Evolutionary conservation across 768 basidiomycete species (phyloP).

Genomic region (Asterophora lycoperdoides): DNA sequence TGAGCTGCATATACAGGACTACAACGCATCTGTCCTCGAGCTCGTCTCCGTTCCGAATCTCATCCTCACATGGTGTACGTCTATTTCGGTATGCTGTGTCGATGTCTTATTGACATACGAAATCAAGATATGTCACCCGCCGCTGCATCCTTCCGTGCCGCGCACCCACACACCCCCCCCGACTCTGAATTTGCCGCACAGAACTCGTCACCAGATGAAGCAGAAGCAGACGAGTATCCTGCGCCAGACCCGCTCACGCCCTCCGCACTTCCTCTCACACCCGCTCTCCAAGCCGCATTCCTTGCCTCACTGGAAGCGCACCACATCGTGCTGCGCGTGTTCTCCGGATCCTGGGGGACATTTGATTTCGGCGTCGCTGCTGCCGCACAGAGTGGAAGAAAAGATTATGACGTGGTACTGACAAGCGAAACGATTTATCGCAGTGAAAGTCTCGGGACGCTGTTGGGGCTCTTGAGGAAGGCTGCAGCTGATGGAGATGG

Average conservation of each 20-base stretch:
- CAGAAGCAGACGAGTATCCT: too few relatives aligned
- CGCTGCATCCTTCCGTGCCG: conserved; percentile 41
- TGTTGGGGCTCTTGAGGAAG: conserved; percentile 49
- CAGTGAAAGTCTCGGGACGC: conserved; percentile 52
- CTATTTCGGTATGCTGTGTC: not conserved
- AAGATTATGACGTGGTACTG: conserved; percentile 64
- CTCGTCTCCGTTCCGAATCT: conserved; percentile 79
- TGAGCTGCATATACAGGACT: conserved; percentile 83
- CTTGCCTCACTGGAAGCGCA: conserved; percentile 47
- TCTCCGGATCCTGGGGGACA: conserved; percentile 75
- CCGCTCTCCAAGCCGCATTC: conserved; percentile 62
- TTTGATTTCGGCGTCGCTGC: conserved; percentile 35
- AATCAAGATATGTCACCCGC: conserved; percentile 58
- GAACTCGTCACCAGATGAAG: too few relatives aligned
- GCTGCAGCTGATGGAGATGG: conserved; percentile 25
- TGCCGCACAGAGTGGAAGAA: conserved; percentile 13
- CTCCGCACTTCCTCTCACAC: conserved; percentile 58
- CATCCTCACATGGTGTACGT: conserved; percentile 78
- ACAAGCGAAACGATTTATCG: conserved; percentile 95
- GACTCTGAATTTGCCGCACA: too few relatives aligned
- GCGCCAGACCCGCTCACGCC: conserved; percentile 2
- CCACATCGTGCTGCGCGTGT: conserved; percentile 66
- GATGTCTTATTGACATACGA: too few relatives aligned
- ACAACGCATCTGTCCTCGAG: conserved; percentile 77
- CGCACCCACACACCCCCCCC: not conserved